A percentile compares a stretch with the other conserved stretches of the same genome.
Conservation (phyloP, 2,329 filamentous ascomycete genomes). For the Fusarium miscanthi region DNA sequence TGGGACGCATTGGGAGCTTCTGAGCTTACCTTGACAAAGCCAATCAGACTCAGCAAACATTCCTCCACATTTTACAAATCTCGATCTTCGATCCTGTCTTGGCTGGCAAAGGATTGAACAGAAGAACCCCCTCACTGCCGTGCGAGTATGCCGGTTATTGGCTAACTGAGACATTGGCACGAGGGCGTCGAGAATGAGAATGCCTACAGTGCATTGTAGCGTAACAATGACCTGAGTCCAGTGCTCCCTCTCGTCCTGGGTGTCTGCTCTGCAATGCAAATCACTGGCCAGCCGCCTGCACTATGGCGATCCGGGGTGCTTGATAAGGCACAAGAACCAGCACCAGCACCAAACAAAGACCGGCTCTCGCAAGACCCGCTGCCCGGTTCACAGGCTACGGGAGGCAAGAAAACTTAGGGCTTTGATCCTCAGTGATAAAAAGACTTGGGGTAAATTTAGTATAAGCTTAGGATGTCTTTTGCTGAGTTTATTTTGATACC, state of each 20-base stretch:
- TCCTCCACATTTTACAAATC: constrained; percentile 40
- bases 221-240: constrained; percentile 7
- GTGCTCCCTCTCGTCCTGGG: constrained; percentile 1
- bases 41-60: constrained; percentile 32
- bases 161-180: constrained; percentile 28
- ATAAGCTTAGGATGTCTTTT: too few species aligned
- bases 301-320: constrained; percentile 43
- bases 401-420: too few species aligned
- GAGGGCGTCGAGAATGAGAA: constrained; percentile 12
- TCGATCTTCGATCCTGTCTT: constrained; percentile 36
- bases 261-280: constrained; percentile 1
- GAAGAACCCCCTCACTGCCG: constrained; percentile 29
- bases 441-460: too few species aligned
- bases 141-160: constrained; percentile 19
- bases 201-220: not conserved
- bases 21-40: constrained; percentile 35
- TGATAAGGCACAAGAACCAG: constrained; percentile 26
- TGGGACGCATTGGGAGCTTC: constrained; percentile 28
- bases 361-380: constrained; percentile 26
- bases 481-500: too few species aligned
- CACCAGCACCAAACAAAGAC: constrained; percentile 10
- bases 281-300: constrained; percentile 31
- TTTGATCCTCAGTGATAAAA: too few species aligned
- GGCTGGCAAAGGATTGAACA: constrained; percentile 14
- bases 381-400: constrained; percentile 8